Evolutionary conservation across 2,329 filamentous ascomycete genomes (phyloP).

Genomic region (Colletotrichum tanaceti): DNA sequence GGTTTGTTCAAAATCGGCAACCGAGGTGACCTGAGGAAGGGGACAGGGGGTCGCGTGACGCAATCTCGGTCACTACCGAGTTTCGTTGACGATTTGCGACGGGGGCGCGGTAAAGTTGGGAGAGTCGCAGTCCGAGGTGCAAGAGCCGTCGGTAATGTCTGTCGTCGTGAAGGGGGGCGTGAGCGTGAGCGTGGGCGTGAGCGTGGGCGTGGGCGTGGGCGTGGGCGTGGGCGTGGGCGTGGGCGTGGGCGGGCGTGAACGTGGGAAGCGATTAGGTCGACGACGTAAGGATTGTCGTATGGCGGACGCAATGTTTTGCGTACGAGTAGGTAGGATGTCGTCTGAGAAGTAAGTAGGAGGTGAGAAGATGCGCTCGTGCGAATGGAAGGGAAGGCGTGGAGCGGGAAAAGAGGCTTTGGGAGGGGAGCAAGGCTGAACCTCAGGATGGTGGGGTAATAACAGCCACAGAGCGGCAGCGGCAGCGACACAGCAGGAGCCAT

Average conservation of each 20-base stretch:
- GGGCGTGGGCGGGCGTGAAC: no score
- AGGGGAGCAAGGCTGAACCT: slow-evolving; percentile 36
- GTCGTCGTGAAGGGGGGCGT: not conserved
- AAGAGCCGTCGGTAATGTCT: not conserved
- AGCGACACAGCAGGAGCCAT: slow-evolving; percentile 1
- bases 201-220: not conserved
- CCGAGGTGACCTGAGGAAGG: not conserved
- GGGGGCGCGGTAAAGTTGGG: not conserved
- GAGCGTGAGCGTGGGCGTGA: not conserved
- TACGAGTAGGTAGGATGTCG: slow-evolving; percentile 8
- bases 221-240: not conserved
- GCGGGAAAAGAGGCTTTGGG: slow-evolving; percentile 23
- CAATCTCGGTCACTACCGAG: slow-evolving; percentile 12
- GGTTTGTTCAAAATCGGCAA: not conserved
- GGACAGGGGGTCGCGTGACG: slow-evolving; percentile 25
- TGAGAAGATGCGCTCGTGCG: not conserved
- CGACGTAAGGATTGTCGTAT: not conserved
- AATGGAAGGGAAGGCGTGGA: slow-evolving; percentile 13
- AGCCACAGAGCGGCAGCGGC: slow-evolving; percentile 14
- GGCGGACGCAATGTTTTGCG: slow-evolving; percentile 5
- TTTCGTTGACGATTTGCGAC: slow-evolving; percentile 21
- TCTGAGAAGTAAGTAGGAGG: not conserved
- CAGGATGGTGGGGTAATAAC: slow-evolving; percentile 37
- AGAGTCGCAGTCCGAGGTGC: not conserved
- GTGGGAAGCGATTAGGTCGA: not conserved